Evolutionary conservation across 805 yeast genomes (phyloP).

Genomic region (Candida sphagnicola): DNA sequence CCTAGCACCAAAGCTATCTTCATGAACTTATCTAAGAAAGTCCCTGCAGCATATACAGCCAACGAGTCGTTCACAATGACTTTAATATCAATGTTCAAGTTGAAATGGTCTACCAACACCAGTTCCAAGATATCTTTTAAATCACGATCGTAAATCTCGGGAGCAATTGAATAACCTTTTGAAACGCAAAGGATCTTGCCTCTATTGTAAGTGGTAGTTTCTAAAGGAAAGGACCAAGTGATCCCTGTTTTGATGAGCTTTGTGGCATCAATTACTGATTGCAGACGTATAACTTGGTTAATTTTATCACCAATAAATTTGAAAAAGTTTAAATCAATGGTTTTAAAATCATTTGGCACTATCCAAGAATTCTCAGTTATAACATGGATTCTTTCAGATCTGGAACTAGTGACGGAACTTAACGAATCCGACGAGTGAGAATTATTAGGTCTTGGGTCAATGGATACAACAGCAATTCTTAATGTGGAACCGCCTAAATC

Average conservation of each 20-base stretch:
- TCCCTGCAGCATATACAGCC: conserved; percentile 59
- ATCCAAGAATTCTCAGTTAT: conserved; percentile 34
- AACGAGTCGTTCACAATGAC: conserved; percentile 60
- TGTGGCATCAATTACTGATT: conserved; percentile 9
- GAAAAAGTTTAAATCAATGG: conserved; percentile 41
- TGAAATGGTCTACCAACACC: conserved; percentile 18
- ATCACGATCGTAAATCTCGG: conserved; percentile 39
- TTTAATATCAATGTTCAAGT: conserved; percentile 33
- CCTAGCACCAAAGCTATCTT: conserved; percentile 60
- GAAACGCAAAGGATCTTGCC: conserved; percentile 51
- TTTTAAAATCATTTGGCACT: conserved; percentile 34
- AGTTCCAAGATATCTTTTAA: conserved; percentile 39
- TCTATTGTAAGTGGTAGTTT: conserved; percentile 35
- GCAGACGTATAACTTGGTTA: conserved; percentile 20
- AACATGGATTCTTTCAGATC: conserved; percentile 21
- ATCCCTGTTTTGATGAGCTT: conserved; percentile 38
- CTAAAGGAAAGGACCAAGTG: conserved; percentile 57
- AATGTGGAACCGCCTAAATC: conserved; percentile 59
- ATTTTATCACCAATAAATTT: conserved; percentile 35
- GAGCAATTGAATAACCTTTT: conserved; percentile 53
- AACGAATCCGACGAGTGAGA: background rate
- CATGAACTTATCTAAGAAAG: conserved; percentile 31
- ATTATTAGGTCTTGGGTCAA: conserved; percentile 11
- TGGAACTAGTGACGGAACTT: conserved; percentile 5
- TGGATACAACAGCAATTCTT: conserved; percentile 36